Conservation (phyloP, 1,284 basidiomycete genomes). For the Trichosporon sp. region DNA sequence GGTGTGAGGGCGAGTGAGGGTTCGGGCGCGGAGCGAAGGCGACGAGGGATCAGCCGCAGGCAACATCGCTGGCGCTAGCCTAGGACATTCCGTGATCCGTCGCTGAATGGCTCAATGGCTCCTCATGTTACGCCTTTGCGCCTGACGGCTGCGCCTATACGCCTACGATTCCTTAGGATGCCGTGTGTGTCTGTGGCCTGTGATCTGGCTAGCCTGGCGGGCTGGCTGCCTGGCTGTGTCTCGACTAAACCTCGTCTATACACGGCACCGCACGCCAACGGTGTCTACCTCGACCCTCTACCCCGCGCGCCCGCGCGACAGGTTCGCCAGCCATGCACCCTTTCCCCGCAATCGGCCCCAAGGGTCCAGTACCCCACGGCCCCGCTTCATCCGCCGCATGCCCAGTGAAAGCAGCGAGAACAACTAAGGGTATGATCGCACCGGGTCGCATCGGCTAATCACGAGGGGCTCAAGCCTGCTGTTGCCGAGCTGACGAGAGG, state of each 20-base stretch:
- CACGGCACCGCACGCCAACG: neutral
- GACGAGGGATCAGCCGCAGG: neutral
- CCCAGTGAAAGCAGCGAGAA: neutral
- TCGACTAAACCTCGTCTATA: conserved; percentile 5
- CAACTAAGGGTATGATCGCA: neutral
- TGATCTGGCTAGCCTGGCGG: neutral
- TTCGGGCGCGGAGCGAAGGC: neutral
- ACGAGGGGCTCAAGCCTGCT: neutral
- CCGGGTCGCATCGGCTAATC: conserved; percentile 1
- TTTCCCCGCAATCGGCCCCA: conserved; percentile 2
- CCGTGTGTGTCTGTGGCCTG: neutral
- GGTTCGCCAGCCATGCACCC: no score
- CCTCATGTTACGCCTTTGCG: neutral
- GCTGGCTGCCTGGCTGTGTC: neutral
- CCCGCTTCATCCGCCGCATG: neutral
- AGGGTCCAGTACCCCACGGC: neutral
- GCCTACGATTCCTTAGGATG: no score
- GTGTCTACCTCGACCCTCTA: neutral
- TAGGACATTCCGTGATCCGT: neutral
- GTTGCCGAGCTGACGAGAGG: neutral
- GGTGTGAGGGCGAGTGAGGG: no score
- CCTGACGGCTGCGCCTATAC: no score
- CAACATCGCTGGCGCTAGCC: neutral
- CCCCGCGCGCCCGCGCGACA: neutral
- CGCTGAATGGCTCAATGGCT: neutral